Evolutionary conservation across 2,329 filamentous ascomycete genomes (phyloP).

Genomic region (Verticillium alfalfae): DNA sequence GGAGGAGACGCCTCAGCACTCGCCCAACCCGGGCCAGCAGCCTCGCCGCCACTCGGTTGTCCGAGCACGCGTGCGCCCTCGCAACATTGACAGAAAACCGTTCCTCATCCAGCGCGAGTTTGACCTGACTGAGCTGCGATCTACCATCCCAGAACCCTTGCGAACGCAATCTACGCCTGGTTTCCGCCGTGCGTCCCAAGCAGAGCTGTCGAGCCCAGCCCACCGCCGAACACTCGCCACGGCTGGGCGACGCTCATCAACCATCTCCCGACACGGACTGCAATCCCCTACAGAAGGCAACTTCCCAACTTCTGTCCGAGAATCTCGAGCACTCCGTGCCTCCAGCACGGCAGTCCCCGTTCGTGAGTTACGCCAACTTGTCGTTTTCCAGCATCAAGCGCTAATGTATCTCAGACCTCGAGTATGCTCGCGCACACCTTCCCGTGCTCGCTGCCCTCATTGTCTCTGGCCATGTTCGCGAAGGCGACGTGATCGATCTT

Average conservation of each 20-base stretch:
- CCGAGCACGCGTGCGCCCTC: conserved; percentile 37
- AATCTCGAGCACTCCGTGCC: conserved; percentile 9
- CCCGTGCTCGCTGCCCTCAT: conserved; percentile 51
- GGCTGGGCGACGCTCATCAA: conserved; percentile 14
- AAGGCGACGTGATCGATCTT: conserved; percentile 50
- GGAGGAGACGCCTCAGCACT: conserved; percentile 1
- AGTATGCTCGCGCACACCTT: conserved; percentile 40
- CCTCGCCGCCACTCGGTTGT: conserved; percentile 22
- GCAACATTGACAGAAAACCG: conserved; percentile 30
- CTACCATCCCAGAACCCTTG: conserved; percentile 33
- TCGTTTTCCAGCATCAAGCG: not conserved
- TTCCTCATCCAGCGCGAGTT: conserved; percentile 46
- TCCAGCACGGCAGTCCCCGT: conserved; percentile 33
- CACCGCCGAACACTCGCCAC: not conserved
- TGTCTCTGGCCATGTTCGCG: conserved; percentile 43
- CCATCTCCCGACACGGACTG: conserved; percentile 14
- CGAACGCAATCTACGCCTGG: conserved; percentile 3
- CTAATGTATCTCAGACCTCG: conserved; percentile 30
- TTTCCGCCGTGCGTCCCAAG: conserved; percentile 7
- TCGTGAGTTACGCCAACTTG: conserved; percentile 28
- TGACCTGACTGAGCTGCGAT: conserved; percentile 39
- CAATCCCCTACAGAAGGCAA: conserved; percentile 10
- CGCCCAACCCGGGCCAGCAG: conserved; percentile 1
- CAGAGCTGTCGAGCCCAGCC: not conserved
- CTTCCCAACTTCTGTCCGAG: conserved; percentile 10